phyloP scores from a whole-genome alignment of 2,329 filamentous ascomycete species.

The Aschersonia sp. region DNA sequence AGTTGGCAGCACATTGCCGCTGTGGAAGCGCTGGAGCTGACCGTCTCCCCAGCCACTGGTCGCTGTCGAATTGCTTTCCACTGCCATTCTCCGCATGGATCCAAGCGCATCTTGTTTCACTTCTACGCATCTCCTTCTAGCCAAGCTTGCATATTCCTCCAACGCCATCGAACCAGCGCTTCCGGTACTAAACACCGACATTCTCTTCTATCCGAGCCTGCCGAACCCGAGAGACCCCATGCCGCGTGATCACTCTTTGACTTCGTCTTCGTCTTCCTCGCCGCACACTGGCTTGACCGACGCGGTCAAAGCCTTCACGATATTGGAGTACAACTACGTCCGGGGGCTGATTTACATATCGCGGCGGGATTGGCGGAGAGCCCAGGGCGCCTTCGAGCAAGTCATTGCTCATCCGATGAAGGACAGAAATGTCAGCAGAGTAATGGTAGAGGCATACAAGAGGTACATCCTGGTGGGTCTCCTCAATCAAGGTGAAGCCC shows the following conservation, averaged over 20 bases:
- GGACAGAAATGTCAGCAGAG: constrained; percentile 49
- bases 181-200: constrained; percentile 47
- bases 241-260: constrained; percentile 26
- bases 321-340: constrained; percentile 54
- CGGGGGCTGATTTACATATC: constrained; percentile 51
- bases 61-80: constrained; percentile 28
- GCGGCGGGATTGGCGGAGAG: constrained; percentile 45
- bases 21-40: constrained; percentile 1
- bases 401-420: constrained; percentile 52
- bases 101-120: constrained; percentile 53
- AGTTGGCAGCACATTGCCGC: constrained; percentile 3
- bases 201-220: constrained; percentile 48
- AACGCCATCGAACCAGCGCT: constrained; percentile 38
- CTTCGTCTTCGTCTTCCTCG: constrained; percentile 44
- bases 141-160: constrained; percentile 42
- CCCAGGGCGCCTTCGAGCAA: constrained; percentile 45
- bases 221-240: constrained; percentile 18
- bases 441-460: constrained; percentile 84
- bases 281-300: constrained; percentile 40
- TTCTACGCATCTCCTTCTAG: constrained; percentile 42
- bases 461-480: constrained; percentile 75
- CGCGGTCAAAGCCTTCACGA: constrained; percentile 31
- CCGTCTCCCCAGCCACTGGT: constrained; percentile 23
- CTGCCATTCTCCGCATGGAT: constrained; percentile 50
- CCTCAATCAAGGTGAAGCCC: constrained; percentile 49